phyloP scores from a whole-genome alignment of 116 monocot genomes.

The Papilionanthe hybrid region DNA sequence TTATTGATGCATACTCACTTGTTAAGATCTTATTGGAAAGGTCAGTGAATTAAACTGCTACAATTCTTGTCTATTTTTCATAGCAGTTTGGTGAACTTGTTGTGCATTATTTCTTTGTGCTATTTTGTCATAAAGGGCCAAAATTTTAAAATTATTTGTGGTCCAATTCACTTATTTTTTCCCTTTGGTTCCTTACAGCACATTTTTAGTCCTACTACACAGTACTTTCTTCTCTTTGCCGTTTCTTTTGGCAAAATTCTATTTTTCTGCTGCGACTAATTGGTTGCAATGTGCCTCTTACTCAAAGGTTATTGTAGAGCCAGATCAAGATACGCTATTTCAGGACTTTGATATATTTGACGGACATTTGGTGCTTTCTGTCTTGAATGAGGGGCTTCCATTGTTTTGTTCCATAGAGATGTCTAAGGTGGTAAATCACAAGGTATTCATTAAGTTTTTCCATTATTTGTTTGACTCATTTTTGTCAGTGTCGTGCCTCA shows the following conservation, averaged over 20 bases:
- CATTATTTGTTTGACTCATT: neutral
- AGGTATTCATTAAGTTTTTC: neutral
- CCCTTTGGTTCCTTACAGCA: neutral
- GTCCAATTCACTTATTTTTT: neutral
- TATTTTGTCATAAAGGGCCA: too few relatives aligned
- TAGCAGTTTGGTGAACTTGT: too few relatives aligned
- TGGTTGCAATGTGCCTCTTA: constrained; percentile 8
- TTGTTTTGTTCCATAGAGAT: constrained; percentile 83
- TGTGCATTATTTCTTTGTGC: too few relatives aligned
- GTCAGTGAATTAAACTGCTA: too few relatives aligned
- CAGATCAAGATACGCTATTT: constrained; percentile 42
- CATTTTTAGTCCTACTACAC: neutral
- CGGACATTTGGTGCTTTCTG: constrained; percentile 74
- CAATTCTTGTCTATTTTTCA: too few relatives aligned
- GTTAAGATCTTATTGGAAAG: too few relatives aligned
- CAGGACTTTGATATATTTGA: constrained; percentile 91
- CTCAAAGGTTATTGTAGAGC: constrained; percentile 58
- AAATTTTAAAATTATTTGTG: too few relatives aligned
- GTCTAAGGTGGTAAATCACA: constrained; percentile 35
- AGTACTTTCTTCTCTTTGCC: neutral
- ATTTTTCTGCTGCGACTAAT: constrained; percentile 9
- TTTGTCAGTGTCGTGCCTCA: neutral
- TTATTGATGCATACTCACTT: too few relatives aligned
- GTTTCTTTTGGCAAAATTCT: neutral
- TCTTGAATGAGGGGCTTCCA: constrained; percentile 51